phyloP scores from a whole-genome alignment of 2,329 filamentous ascomycete genomes.

The Neofusicoccum cordaticola region DNA sequence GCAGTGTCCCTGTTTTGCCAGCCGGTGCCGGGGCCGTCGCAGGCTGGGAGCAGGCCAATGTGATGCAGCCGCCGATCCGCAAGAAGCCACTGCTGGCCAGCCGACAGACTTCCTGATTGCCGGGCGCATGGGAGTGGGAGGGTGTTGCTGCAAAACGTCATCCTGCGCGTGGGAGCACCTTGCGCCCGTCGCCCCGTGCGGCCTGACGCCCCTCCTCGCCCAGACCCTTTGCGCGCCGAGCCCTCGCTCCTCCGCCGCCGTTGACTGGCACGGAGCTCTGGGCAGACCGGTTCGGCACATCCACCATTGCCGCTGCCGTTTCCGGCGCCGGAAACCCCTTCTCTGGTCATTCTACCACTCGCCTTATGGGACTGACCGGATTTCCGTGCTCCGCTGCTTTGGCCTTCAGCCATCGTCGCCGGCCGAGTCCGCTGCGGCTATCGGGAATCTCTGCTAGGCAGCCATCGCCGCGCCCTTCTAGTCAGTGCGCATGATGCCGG shows the following conservation, averaged over 20 bases:
- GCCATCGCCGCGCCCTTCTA: too few species aligned
- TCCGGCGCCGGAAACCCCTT: too few species aligned
- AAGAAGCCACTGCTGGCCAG: too few species aligned
- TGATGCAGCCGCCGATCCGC: neutral
- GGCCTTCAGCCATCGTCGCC: neutral
- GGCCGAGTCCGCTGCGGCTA: neutral
- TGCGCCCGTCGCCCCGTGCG: neutral
- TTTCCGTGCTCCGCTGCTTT: neutral
- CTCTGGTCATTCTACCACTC: neutral
- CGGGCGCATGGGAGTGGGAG: neutral
- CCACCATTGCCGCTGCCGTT: neutral
- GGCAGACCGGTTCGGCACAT: neutral
- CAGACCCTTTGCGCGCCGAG: neutral
- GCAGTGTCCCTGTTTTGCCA: neutral
- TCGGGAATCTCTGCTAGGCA: neutral
- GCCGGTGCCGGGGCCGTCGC: neutral
- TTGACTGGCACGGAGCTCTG: neutral
- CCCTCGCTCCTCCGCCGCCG: neutral
- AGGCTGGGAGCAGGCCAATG: neutral
- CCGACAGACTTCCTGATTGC: too few species aligned
- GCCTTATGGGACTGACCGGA: neutral
- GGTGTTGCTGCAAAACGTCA: constrained; percentile 7
- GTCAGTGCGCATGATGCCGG: neutral
- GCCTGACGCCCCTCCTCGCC: neutral
- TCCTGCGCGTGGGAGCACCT: neutral